Evolutionary conservation across 2,329 filamentous ascomycete species (phyloP).

Genomic region (Neospermospora avenae): DNA sequence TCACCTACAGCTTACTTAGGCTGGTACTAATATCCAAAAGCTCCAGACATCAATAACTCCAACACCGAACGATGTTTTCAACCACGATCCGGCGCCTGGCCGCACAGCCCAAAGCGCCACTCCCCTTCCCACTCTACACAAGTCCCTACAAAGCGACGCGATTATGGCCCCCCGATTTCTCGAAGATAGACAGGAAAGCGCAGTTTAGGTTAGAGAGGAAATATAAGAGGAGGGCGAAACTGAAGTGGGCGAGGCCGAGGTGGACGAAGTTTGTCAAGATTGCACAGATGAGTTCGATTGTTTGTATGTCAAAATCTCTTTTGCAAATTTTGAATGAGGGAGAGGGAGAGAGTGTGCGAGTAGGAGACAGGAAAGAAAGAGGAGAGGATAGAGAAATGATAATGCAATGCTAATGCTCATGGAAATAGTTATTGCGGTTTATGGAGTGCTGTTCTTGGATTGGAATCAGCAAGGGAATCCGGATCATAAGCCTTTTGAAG

Average conservation of each 20-base stretch:
- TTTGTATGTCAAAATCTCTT: conserved; percentile 26
- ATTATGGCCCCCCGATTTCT: conserved; percentile 75
- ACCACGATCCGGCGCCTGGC: conserved; percentile 43
- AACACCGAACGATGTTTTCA: conserved; percentile 40
- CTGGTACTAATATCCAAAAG: background rate
- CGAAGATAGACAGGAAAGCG: conserved; percentile 64
- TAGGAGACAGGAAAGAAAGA: background rate
- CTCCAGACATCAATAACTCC: too few relatives aligned
- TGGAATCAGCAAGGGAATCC: conserved; percentile 39
- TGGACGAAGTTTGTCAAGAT: conserved; percentile 66
- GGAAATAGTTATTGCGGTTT: conserved; percentile 48
- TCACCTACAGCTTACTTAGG: background rate
- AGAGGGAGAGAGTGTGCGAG: background rate
- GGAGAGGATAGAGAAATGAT: background rate
- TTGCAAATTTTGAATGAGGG: background rate
- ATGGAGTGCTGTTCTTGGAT: conserved; percentile 61
- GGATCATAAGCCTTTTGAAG: conserved; percentile 46
- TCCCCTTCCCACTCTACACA: conserved; percentile 37
- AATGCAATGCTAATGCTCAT: conserved; percentile 13
- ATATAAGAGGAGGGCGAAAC: conserved; percentile 66
- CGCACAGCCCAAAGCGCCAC: conserved; percentile 32
- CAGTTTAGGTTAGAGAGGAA: conserved; percentile 77
- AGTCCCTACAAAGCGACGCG: conserved; percentile 66
- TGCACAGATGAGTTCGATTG: conserved; percentile 46
- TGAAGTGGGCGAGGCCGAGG: conserved; percentile 58